Evolutionary conservation across 2,329 filamentous ascomycete genomes (phyloP).

Genomic region (Stachybotrys chlorohalonatus): DNA sequence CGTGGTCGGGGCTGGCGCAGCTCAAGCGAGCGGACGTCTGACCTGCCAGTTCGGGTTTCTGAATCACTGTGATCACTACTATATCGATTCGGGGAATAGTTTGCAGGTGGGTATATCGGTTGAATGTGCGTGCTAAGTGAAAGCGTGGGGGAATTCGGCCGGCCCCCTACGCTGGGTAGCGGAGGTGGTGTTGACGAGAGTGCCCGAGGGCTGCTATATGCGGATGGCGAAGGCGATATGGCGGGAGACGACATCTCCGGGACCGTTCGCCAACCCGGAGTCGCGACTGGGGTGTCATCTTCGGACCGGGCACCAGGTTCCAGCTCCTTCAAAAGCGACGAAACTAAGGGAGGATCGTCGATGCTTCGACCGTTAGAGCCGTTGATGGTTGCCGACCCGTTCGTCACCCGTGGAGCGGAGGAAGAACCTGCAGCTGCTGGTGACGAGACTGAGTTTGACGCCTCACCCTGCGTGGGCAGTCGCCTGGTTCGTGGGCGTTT

Average conservation of each 20-base stretch:
- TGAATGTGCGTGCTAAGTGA: slow-evolving; percentile 64
- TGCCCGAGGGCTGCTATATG: slow-evolving; percentile 57
- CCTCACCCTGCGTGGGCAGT: slow-evolving; percentile 39
- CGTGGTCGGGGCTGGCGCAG: slow-evolving; percentile 44
- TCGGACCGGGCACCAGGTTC: slow-evolving; percentile 55
- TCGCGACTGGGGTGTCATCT: slow-evolving; percentile 33
- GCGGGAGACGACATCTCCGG: slow-evolving; percentile 48
- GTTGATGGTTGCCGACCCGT: slow-evolving; percentile 12
- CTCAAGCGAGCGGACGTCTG: slow-evolving; percentile 29
- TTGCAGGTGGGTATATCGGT: slow-evolving; percentile 64
- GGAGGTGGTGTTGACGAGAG: slow-evolving; percentile 63
- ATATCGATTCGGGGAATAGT: slow-evolving; percentile 54
- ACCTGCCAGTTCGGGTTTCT: slow-evolving; percentile 8
- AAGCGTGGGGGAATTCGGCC: slow-evolving; percentile 56
- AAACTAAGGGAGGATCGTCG: slow-evolving; percentile 69
- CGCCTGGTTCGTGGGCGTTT: slow-evolving; percentile 80
- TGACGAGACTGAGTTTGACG: slow-evolving; percentile 30
- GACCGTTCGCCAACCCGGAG: slow-evolving; percentile 18
- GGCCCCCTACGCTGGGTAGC: slow-evolving; percentile 38
- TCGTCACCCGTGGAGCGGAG: slow-evolving; percentile 12
- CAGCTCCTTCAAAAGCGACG: slow-evolving; percentile 80
- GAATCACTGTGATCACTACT: slow-evolving; percentile 11
- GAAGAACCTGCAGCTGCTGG: slow-evolving; percentile 16
- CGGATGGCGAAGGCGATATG: slow-evolving; percentile 55
- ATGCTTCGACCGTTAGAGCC: slow-evolving; percentile 10